Conservation (phyloP, 331 rosid genomes). For the Telfairia occidentalis region DNA sequence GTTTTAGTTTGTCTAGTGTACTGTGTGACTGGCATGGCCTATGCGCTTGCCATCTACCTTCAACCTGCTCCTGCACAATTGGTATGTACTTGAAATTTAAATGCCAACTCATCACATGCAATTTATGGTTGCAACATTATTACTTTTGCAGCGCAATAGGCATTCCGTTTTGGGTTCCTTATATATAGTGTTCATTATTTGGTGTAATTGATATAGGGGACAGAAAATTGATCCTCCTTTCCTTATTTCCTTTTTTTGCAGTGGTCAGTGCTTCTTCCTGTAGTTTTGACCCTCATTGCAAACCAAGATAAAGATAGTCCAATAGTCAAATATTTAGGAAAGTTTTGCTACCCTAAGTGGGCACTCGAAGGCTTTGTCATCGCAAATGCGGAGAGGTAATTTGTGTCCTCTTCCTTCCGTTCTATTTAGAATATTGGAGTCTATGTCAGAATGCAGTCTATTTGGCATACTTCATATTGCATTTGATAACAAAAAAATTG, state of each 20-base stretch:
- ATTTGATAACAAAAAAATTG: neutral
- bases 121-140: neutral
- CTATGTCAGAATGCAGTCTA: neutral
- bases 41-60: conserved; percentile 57
- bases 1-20: conserved; percentile 67
- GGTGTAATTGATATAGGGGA: neutral
- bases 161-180: neutral
- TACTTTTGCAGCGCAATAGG: neutral
- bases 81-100: conserved; percentile 26
- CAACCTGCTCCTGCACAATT: conserved; percentile 69
- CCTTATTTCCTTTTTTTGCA: conserved; percentile 21
- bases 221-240: neutral
- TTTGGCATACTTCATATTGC: neutral
- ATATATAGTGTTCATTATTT: neutral
- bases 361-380: conserved; percentile 70
- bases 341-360: conserved; percentile 67
- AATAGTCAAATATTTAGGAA: conserved; percentile 31
- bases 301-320: conserved; percentile 39
- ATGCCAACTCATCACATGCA: neutral
- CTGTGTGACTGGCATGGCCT: conserved; percentile 69
- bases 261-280: conserved; percentile 77
- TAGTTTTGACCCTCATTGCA: conserved; percentile 60
- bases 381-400: conserved; percentile 68
- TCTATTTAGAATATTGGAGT: neutral
- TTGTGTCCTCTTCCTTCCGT: neutral